Evolutionary conservation across 306 rosid species (phyloP).

Genomic region (Vachellia pachyceras): DNA sequence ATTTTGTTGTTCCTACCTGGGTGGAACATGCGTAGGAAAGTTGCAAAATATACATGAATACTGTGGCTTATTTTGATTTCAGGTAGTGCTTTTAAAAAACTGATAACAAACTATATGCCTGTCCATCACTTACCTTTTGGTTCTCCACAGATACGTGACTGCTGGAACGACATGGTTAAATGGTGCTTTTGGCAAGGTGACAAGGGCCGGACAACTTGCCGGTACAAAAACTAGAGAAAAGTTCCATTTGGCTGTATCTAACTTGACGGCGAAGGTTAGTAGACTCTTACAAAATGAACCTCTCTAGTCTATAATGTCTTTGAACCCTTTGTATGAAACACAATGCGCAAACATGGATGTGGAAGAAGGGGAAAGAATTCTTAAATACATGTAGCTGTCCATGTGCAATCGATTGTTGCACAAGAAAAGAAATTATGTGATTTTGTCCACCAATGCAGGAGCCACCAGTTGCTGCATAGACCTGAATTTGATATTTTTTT

Average conservation of each 20-base stretch:
- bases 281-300: slow-evolving; percentile 20
- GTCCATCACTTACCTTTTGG: slow-evolving; percentile 15
- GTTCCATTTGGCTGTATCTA: slow-evolving; percentile 79
- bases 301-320: neutral
- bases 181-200: slow-evolving; percentile 88
- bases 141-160: slow-evolving; percentile 73
- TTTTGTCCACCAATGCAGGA: slow-evolving; percentile 63
- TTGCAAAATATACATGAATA: neutral
- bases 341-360: neutral
- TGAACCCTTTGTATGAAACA: neutral
- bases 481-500: slow-evolving; percentile 32
- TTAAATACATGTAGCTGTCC: neutral
- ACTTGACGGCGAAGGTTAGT: slow-evolving; percentile 80
- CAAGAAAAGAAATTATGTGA: neutral
- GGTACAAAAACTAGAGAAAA: slow-evolving; percentile 90
- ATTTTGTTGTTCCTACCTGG: neutral
- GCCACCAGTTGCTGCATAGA: slow-evolving; percentile 71
- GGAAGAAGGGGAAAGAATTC: slow-evolving; percentile 8
- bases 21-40: neutral
- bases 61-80: neutral
- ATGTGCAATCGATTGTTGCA: neutral
- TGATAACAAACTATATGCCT: slow-evolving; percentile 12
- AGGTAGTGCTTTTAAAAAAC: neutral
- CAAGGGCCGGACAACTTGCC: slow-evolving; percentile 87
- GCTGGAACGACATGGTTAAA: slow-evolving; percentile 89